Evolutionary conservation across 2,329 filamentous ascomycete species (phyloP), one percentile per base, ranked within the genome.

Genomic region (Penicillium sp.): DNA sequence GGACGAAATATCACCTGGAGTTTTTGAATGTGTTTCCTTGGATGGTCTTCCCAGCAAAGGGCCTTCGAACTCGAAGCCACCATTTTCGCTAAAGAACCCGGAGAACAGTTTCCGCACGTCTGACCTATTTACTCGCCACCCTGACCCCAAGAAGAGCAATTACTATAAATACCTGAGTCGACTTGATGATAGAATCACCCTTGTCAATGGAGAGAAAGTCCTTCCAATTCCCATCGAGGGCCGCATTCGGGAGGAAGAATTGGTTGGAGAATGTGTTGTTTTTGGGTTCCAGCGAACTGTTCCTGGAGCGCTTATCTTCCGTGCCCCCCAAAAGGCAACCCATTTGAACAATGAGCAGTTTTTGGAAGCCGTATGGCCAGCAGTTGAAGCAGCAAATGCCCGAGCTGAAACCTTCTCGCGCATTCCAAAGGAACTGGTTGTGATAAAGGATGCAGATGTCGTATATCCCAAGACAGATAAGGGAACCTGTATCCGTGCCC

Each of bases 51-150:
- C 67, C 12, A 66, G 68, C 13, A 72, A 73, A 48, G 73, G 72
- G 0, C 68, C 73, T 2, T 76, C 73, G n/a, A 81, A 81, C 55
- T 72, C 78, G 7, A 72, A 72, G 42, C 46, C 60, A 5, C 60
- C 59, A 1, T 62, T 52, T 20, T 56, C 43, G 23, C 47, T 41
- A 4, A 77, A 9, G 58, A 69, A 36, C 72, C 71, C 12, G 78
- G 86, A 67, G 75, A 78, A 52, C 76, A 76, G n/a, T 84, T 84
- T 85, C 79, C 82, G 64, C 83, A 85, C 61, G 61, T 84, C 46
- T 59, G 78, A 81, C 58, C 63, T 79, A 9, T 81, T 81, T 58
- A 68, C 66, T 13, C 68, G 64, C 12, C 77, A 80, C 56, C 73
- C 77, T 0, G 60, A 63, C 34, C 63, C 24, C 62, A 67, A n/a